Conservation (phyloP, 306 rosid genomes). For the Cucumis melo region DNA sequence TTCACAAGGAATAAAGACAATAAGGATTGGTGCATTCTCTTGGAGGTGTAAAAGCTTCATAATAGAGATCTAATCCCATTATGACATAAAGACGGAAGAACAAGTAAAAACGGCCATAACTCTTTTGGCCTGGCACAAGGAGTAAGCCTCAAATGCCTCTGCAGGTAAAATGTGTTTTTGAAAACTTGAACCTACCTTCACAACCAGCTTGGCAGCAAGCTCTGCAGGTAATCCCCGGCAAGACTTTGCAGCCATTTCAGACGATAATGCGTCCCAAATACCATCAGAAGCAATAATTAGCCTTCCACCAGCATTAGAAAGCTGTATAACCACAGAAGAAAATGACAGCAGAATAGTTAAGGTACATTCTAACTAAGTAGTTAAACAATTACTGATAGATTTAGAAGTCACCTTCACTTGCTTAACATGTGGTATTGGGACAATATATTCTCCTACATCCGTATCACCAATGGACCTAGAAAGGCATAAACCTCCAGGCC, state of each 20-base stretch:
- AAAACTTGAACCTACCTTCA: constrained; percentile 42
- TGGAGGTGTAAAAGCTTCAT: neutral
- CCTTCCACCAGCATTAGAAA: constrained; percentile 89
- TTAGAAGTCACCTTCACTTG: constrained; percentile 74
- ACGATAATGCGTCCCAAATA: constrained; percentile 91
- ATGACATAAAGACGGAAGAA: neutral
- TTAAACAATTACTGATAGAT: constrained; percentile 4
- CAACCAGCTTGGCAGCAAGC: constrained; percentile 97
- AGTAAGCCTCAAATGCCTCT: neutral
- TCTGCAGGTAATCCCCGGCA: constrained; percentile 96
- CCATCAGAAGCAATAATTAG: constrained; percentile 99
- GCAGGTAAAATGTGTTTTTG: neutral
- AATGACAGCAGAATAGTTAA: constrained; percentile 7
- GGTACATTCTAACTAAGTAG: constrained; percentile 4
- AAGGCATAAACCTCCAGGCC: constrained; percentile 99
- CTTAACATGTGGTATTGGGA: constrained; percentile 95
- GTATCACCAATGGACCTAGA: constrained; percentile 98
- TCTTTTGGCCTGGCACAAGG: neutral
- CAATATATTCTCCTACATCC: constrained; percentile 95
- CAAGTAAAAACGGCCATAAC: neutral
- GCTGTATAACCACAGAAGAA: constrained; percentile 31
- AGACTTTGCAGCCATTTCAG: constrained; percentile 74
- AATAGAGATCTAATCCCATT: neutral
- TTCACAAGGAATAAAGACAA: neutral
- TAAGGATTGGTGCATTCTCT: neutral